Evolutionary conservation across 2,329 filamentous ascomycete genomes (phyloP).

Genomic region (Nemania sp.): DNA sequence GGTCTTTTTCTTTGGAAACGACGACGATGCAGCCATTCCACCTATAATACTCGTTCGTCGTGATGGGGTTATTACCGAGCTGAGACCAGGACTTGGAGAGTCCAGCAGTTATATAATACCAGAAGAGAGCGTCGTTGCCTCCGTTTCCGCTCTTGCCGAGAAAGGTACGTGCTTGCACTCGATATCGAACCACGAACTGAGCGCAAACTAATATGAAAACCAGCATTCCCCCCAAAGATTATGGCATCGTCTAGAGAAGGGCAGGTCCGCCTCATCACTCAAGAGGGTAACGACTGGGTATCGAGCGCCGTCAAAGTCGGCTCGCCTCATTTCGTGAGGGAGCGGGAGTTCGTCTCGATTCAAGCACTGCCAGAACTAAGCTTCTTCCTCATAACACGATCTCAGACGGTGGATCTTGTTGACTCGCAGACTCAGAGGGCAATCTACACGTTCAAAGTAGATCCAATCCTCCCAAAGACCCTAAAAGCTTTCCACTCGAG

Average conservation of each 20-base stretch:
- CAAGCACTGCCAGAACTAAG: slow-evolving; percentile 62
- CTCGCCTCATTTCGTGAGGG: slow-evolving; percentile 36
- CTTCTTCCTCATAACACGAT: slow-evolving; percentile 64
- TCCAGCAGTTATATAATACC: slow-evolving; percentile 54
- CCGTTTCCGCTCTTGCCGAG: slow-evolving; percentile 51
- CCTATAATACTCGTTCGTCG: slow-evolving; percentile 65
- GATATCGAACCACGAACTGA: background rate
- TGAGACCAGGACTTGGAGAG: slow-evolving; percentile 53
- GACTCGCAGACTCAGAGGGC: slow-evolving; percentile 60
- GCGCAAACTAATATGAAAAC: slow-evolving; percentile 25
- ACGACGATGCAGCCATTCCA: slow-evolving; percentile 44
- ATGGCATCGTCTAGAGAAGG: slow-evolving; percentile 42
- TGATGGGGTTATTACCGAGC: slow-evolving; percentile 66
- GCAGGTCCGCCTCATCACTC: slow-evolving; percentile 37
- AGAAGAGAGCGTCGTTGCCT: slow-evolving; percentile 54
- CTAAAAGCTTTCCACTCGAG: slow-evolving; percentile 64
- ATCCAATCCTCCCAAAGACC: slow-evolving; percentile 61
- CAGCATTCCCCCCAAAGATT: slow-evolving; percentile 38
- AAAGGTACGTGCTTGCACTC: slow-evolving; percentile 45
- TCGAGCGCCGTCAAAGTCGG: slow-evolving; percentile 52
- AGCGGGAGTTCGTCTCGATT: slow-evolving; percentile 58
- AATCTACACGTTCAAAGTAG: slow-evolving; percentile 65
- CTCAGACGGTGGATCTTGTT: slow-evolving; percentile 62
- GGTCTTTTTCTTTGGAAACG: slow-evolving; percentile 65
- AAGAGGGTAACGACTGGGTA: slow-evolving; percentile 52